Percentiles rank a stretch among this genome's conserved stretches.
Evolutionary conservation across 2,329 filamentous ascomycete species (phyloP).

Genomic region (Dothideomycetes sp.): DNA sequence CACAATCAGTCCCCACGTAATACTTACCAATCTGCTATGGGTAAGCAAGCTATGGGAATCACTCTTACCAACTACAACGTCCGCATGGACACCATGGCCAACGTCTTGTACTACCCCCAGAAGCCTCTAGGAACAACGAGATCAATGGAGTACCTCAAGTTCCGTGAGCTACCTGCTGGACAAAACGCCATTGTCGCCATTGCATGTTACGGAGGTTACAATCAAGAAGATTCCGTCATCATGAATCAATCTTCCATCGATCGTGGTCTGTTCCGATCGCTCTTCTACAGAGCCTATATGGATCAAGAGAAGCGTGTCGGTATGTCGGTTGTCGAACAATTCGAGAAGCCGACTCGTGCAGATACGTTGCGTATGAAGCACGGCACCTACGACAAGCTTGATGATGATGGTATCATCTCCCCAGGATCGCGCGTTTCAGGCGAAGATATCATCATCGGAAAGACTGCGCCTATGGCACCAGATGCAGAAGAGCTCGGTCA

Average conservation of each 20-base stretch:
- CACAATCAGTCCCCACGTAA: slow-evolving; percentile 98
- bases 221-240: slow-evolving; percentile 99
- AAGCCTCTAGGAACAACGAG: slow-evolving; percentile 92
- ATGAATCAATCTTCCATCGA: slow-evolving; percentile 99
- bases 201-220: slow-evolving; percentile 94
- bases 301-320: slow-evolving; percentile 95
- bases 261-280: slow-evolving; percentile 87
- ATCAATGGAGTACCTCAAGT: slow-evolving; percentile 98
- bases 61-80: slow-evolving; percentile 95
- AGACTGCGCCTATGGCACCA: slow-evolving; percentile 87
- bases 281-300: slow-evolving; percentile 96
- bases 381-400: slow-evolving; percentile 61
- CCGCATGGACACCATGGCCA: slow-evolving; percentile 99
- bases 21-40: slow-evolving; percentile 98
- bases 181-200: slow-evolving; percentile 99
- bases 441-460: slow-evolving; percentile 98
- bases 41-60: slow-evolving; percentile 99
- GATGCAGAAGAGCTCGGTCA: slow-evolving; percentile 92
- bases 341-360: slow-evolving; percentile 84
- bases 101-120: slow-evolving; percentile 97
- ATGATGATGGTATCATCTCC: slow-evolving; percentile 89
- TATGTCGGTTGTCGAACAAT: slow-evolving; percentile 82
- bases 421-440: slow-evolving; percentile 91
- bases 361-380: slow-evolving; percentile 90
- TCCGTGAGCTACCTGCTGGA: slow-evolving; percentile 90